Evolutionary conservation across 352 stramenopile species (phyloP).

Genomic region (Saprolegnia parasitica): DNA sequence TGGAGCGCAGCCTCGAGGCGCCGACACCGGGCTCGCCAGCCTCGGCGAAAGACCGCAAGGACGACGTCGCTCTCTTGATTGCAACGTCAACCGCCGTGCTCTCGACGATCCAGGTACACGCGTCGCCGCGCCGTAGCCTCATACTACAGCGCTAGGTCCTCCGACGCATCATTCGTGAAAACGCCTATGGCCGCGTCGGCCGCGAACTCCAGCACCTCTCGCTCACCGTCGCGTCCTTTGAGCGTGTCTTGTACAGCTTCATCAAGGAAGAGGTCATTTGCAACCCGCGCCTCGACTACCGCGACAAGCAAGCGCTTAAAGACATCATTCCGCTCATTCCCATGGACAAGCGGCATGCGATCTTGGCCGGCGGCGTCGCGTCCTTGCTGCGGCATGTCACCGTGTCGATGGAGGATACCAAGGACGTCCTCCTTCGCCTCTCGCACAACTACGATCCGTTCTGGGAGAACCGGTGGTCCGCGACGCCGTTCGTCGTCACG

Average conservation of each 20-base stretch:
- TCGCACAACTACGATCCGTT: constrained; percentile 79
- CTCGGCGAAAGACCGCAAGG: constrained; percentile 2
- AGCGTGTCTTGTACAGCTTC: constrained; percentile 82
- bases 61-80: constrained; percentile 23
- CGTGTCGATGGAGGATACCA: constrained; percentile 75
- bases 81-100: constrained; percentile 21
- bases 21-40: not conserved
- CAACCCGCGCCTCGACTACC: constrained; percentile 60
- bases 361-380: constrained; percentile 68
- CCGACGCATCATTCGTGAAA: constrained; percentile 81
- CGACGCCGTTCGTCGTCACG: constrained; percentile 56
- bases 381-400: constrained; percentile 77
- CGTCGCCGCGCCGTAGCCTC: not conserved
- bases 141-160: constrained; percentile 38
- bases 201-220: constrained; percentile 82
- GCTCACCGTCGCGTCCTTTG: constrained; percentile 77
- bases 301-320: constrained; percentile 76
- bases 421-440: constrained; percentile 70
- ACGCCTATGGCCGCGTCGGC: constrained; percentile 73
- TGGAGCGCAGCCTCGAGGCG: not conserved
- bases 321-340: constrained; percentile 85
- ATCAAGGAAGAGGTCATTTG: constrained; percentile 84
- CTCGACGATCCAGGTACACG: constrained; percentile 27
- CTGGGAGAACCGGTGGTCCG: constrained; percentile 80
- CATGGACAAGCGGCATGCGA: constrained; percentile 72